Base-by-base conservation (phyloP, 371 early-diverging fungal genomes). In the Phascolomyces articulosus region DNA sequence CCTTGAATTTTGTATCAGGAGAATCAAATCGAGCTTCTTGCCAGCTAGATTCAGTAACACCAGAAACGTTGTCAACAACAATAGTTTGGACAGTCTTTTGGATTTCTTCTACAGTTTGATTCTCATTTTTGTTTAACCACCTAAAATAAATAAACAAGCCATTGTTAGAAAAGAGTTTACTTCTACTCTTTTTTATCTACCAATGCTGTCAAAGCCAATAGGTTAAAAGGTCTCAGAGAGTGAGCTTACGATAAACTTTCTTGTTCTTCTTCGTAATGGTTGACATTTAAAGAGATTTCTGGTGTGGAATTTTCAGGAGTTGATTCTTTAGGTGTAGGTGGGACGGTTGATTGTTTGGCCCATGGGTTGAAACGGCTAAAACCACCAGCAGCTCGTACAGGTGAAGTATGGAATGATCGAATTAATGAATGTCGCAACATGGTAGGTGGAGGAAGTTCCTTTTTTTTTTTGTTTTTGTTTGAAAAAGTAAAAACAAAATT, bases 331-430 rank as follows among this genome's bases (percentile, higher is more conserved):
- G 73, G 66, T 57, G 72, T 69, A 24, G 51, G 51, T 24, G 51
- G 51, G 9, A 51, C 51, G 20, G 62, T 57, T 44, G 44, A 40
- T 10, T 64, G 58, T 49, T 74, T 78, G 21, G 82, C 82, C 78
- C 79, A 82, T 26, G 82, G 82, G 58, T 82, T 82, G 40, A 79
- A 71, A 26, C 72, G 72, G 27, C 78, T 71, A 41, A 79, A 75
- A 7, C 75, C 64, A 20, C 73, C 70, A 24, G 59, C 67, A 26
- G 60, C 59, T 40, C 72, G 66, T 56, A 27, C 26, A 51, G 51
- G n/a, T 7, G 51, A 23, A n/a, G 51, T 24, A n/a, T 24, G 51
- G 51, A 51, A 13, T 11, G 51, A 18, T 51, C 51, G 51, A 51
- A 24, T 51, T 24, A 51, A 24, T 51, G 51, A 11, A 23, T 11